These are phyloP conservation scores for Chytridiales sp. DNA, from an alignment of 371 early-diverging fungal genomes.

Conservation along the genomic window DNA sequence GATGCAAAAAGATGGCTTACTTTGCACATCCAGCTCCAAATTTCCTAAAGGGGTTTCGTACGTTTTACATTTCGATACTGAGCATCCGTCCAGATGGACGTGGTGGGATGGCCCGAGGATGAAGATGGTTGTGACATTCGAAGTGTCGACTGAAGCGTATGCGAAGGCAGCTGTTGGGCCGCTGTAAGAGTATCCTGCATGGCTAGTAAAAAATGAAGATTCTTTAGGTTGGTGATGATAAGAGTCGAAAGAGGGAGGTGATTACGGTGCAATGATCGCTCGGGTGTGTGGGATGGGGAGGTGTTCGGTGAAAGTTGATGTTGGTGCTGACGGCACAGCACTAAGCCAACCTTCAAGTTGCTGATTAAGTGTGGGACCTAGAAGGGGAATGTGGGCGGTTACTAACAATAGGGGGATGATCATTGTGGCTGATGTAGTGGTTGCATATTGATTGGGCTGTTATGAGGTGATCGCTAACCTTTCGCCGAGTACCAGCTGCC, in stretches of 20 bases:
- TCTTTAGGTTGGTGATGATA: too few species aligned
- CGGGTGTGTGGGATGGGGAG: slow-evolving; percentile 43
- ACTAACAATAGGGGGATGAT: too few species aligned
- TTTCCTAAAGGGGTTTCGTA: slow-evolving; percentile 89
- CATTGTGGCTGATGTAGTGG: too few species aligned
- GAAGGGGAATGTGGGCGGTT: too few species aligned
- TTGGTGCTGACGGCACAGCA: too few species aligned
- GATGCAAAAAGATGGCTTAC: too few species aligned
- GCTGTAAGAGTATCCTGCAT: slow-evolving; percentile 89
- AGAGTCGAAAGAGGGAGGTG: slow-evolving; percentile 1
- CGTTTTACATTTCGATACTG: slow-evolving; percentile 63
- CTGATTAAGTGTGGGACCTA: too few species aligned
- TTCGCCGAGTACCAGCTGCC: too few species aligned
- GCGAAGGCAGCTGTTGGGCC: slow-evolving; percentile 88
- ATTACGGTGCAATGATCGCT: slow-evolving; percentile 86
- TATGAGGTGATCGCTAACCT: too few species aligned
- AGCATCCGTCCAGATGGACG: slow-evolving; percentile 75
- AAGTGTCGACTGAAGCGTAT: slow-evolving; percentile 68
- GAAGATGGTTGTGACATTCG: slow-evolving; percentile 71
- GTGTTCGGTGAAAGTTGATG: too few species aligned
- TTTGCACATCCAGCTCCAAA: slow-evolving; percentile 63
- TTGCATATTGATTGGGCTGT: too few species aligned
- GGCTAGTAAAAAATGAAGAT: slow-evolving; percentile 53
- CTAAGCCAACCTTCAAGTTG: too few species aligned
- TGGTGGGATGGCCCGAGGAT: slow-evolving; percentile 94